Evolutionary conservation across 257 asterid genomes (phyloP), one percentile per base, ranked within the genome.

Genomic region (Phtheirospermum japonicum): DNA sequence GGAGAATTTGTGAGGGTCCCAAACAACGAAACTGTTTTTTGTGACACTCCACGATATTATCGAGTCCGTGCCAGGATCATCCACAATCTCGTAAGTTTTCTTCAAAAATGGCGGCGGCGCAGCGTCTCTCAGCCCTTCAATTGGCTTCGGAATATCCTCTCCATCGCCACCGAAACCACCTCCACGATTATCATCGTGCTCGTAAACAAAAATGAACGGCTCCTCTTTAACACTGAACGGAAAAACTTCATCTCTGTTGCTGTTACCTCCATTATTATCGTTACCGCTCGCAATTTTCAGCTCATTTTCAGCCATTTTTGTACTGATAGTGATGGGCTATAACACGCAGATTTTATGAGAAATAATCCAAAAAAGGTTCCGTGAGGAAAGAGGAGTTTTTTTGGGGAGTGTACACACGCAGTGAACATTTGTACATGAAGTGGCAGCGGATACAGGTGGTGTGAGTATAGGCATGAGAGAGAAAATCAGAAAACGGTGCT

Each of bases 1-100:
- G 16, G 97, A 82, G 12, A 92, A 80, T 39, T 46, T 72, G 73
- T 92, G 90, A 16, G 89, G 83, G 14, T 92, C 95, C 97, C 95
- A 88, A 57, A 89, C 93, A 34, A 92, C 72, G 68, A 92, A 92
- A 50, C 98, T 89, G 5, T 57, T 57, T 1, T 46, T 30, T 0
- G 76, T 20, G 0, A 69, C 14, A 61, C 83, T 84, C 98, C 97
- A 92, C 0, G 98, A 88, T 5, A 92, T 84, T 0, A 86, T 43
- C 7, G 86, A 59, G 74, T 92, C 90, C 0, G 98, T 89, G 3
- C 26, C 17, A 0, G 93, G 85, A 60, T 92, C 97, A 72, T 92
- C 97, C 80, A 89, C 95, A 83, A 92, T 77, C 76, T 92, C 98
- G 64, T 53, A 84, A 0, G 89, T 86, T 73, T 92, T 92, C 87